Evolutionary conservation across 139 green algal species (phyloP).

Genomic region (Closterium sp.): DNA sequence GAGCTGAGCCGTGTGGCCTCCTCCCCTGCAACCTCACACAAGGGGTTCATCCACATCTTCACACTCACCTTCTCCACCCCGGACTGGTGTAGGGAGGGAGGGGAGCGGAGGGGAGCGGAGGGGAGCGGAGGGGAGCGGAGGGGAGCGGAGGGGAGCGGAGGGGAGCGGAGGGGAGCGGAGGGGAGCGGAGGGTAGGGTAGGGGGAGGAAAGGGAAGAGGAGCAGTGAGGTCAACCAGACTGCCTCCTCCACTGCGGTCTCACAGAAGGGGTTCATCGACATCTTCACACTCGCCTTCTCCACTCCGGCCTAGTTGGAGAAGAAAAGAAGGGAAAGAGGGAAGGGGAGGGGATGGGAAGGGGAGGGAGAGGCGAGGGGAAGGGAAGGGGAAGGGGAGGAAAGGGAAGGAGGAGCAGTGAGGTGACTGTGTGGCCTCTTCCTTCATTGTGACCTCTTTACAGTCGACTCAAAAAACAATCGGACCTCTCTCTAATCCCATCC

Average conservation of each 20-base stretch:
- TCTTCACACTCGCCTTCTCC: conserved; percentile 78
- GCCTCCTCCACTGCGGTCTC: conserved; percentile 94
- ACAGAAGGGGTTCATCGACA: conserved; percentile 96
- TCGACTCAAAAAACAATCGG: too few species aligned
- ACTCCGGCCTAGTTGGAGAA: conserved; percentile 61
- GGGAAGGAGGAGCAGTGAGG: not conserved
- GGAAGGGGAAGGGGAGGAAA: not conserved
- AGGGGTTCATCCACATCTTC: conserved; percentile 95
- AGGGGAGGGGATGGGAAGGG: not conserved
- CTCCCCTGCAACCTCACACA: conserved; percentile 94
- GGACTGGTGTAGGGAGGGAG: conserved; percentile 58
- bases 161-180: too few species aligned
- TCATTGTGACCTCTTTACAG: too few species aligned
- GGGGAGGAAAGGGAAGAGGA: not conserved
- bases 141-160: not conserved
- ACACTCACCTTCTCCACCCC: conserved; percentile 77
- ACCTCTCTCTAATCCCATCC: too few species aligned
- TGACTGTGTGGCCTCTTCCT: too few species aligned
- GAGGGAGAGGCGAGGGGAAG: not conserved
- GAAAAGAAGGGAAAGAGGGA: conserved; percentile 42
- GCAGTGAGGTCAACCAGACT: conserved; percentile 53
- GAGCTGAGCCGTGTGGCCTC: too few species aligned
- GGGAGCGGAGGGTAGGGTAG: not conserved
- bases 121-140: not conserved
- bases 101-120: not conserved